These are phyloP conservation scores for Pseudogymnoascus sp. DNA, from an alignment of 2,329 filamentous ascomycete genomes.

Conservation along the genomic window DNA sequence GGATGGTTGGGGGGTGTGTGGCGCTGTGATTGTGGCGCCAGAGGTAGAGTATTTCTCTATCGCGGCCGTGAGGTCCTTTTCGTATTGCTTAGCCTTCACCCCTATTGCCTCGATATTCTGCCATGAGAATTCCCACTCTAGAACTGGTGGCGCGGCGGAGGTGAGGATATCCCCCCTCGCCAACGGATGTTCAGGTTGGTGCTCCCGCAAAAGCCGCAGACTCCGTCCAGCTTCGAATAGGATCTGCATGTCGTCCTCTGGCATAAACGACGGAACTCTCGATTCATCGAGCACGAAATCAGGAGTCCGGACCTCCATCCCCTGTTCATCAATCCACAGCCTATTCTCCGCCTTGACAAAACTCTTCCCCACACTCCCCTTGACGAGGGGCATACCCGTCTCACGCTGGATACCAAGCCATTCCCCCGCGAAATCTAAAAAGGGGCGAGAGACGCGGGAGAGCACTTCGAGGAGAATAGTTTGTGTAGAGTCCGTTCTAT, in stretches of 20 bases:
- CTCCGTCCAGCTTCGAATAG: constrained; percentile 79
- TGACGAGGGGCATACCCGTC: constrained; percentile 46
- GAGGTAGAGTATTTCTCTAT: constrained; percentile 24
- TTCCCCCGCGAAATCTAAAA: constrained; percentile 59
- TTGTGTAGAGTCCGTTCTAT: constrained; percentile 53
- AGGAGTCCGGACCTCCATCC: constrained; percentile 47
- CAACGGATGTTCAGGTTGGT: constrained; percentile 66
- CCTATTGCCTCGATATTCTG: constrained; percentile 59
- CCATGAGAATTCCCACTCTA: constrained; percentile 69
- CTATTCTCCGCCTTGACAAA: constrained; percentile 55
- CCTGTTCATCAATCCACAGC: constrained; percentile 51
- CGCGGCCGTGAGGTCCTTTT: constrained; percentile 34
- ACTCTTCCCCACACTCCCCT: constrained; percentile 40
- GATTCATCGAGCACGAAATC: constrained; percentile 58
- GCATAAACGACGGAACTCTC: constrained; percentile 65
- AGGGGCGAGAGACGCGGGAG: constrained; percentile 54
- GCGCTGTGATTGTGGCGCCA: background rate
- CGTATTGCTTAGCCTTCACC: constrained; percentile 48
- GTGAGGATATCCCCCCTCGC: constrained; percentile 43
- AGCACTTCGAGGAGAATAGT: constrained; percentile 62
- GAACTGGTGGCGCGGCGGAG: constrained; percentile 44
- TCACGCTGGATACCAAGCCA: constrained; percentile 67
- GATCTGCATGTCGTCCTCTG: constrained; percentile 57
- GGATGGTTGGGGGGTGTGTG: background rate
- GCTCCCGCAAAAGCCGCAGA: constrained; percentile 61